phyloP scores from a whole-genome alignment of 768 basidiomycete genomes.

The Boletus pseudopeckii region DNA sequence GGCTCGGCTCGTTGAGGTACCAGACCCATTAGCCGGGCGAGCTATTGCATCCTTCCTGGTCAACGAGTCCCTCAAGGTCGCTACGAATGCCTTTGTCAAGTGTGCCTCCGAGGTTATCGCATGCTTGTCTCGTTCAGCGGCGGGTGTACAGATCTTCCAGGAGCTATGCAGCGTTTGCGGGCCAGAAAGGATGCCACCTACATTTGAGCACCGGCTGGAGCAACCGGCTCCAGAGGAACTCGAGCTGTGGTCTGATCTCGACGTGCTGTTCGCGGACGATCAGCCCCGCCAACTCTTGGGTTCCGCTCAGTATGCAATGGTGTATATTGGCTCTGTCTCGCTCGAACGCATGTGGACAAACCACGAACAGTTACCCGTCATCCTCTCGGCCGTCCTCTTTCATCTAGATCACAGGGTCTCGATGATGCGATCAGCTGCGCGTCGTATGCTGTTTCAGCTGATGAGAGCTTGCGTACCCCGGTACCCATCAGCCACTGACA shows the following conservation, averaged over 20 bases:
- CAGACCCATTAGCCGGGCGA: constrained; percentile 69
- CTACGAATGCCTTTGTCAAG: constrained; percentile 70
- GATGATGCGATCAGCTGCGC: constrained; percentile 68
- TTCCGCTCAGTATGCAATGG: constrained; percentile 83
- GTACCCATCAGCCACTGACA: constrained; percentile 69
- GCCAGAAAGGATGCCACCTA: constrained; percentile 79
- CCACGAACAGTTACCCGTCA: constrained; percentile 60
- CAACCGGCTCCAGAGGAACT: constrained; percentile 61
- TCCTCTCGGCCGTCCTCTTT: constrained; percentile 77
- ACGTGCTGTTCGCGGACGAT: constrained; percentile 64
- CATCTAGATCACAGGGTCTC: constrained; percentile 77
- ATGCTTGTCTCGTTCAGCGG: constrained; percentile 73
- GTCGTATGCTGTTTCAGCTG: constrained; percentile 79
- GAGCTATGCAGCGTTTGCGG: constrained; percentile 85
- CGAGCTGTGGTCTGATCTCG: constrained; percentile 77
- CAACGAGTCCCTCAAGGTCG: constrained; percentile 83
- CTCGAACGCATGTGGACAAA: constrained; percentile 76
- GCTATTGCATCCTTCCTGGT: constrained; percentile 80
- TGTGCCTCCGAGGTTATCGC: constrained; percentile 82
- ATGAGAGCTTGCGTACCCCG: constrained; percentile 79
- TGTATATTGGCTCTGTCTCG: constrained; percentile 77
- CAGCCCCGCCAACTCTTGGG: constrained; percentile 69
- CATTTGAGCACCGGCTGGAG: constrained; percentile 65
- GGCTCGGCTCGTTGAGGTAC: constrained; percentile 70
- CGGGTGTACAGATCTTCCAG: constrained; percentile 71